These are phyloP conservation scores for Corrigiola litoralis DNA, from an alignment of 179 eudicot species.

Conservation along the genomic window DNA sequence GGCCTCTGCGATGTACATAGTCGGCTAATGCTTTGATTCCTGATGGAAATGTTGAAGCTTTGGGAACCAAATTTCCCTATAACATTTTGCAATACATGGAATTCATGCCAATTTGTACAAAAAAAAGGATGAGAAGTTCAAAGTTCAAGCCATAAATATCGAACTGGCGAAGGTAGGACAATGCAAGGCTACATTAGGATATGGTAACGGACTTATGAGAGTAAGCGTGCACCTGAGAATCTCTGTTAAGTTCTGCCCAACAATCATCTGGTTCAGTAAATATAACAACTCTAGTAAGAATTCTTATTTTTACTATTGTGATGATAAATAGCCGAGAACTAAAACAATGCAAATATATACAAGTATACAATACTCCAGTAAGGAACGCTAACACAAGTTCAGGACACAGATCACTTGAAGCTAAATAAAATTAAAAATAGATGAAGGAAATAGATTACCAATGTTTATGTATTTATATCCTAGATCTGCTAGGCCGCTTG, in stretches of 20 bases:
- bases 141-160: no score
- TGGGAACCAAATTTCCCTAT: slow-evolving; percentile 58
- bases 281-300: not conserved
- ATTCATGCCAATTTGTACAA: not conserved
- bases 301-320: not conserved
- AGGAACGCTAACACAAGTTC: not conserved
- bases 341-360: no score
- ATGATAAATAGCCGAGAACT: no score
- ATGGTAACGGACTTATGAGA: not conserved
- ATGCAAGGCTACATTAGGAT: no score
- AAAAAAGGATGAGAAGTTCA: no score
- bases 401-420: not conserved
- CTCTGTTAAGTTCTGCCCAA: slow-evolving; percentile 76
- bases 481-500: slow-evolving; percentile 50
- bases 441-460: slow-evolving; percentile 22
- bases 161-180: not conserved
- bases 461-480: slow-evolving; percentile 56
- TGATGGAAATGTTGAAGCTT: slow-evolving; percentile 63
- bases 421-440: not conserved
- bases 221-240: slow-evolving; percentile 40
- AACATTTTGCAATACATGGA: not conserved
- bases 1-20: slow-evolving; percentile 71
- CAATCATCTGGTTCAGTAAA: slow-evolving; percentile 57
- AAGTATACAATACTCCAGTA: not conserved
- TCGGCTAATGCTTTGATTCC: slow-evolving; percentile 84